Base-by-base conservation (phyloP, 257 asterid genomes). In the Catharanthus roseus region DNA sequence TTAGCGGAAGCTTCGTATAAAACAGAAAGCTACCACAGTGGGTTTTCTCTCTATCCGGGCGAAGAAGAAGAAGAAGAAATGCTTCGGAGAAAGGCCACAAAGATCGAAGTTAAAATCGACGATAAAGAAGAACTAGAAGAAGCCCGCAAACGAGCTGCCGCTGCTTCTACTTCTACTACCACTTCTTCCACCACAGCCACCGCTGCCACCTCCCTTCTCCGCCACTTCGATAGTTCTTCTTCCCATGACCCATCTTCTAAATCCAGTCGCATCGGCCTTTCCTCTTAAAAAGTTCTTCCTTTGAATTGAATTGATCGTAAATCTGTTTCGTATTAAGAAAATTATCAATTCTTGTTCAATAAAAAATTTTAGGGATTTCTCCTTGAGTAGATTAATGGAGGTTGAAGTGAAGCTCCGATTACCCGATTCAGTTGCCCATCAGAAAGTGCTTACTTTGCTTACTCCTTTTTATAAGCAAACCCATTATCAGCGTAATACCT, bases 121-220 rank as follows among this genome's bases (percentile, higher is more conserved):
- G 98, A 93, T 73, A 90, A 80, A 79, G 87, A 86, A 74, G 98
- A 93, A 86, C 91, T 89, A 82, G 97, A 90, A 76, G 98, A 90
- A 83, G 85, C 91, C 60, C 92, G 95, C 80, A 77, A 74, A 68
- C 90, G 85, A 71, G 85, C 89, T 82, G 74, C 71, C 74, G 31
- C 85, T 18, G 11, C 86, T 10, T 8, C 89, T 73, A 1, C 81
- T 42, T 0, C 75, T 69, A 4, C 82, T 26, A 9, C 82, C 34
- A 4, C 78, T 24, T 15, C 77, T 62, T 6, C 78, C 26, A 0
- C 85, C 10, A 12, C 81, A 67, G 12, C 86, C 70, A 56, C 90
- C 71, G 74, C 87, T 9, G 74, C 90, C 69, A 80, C 95, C 75
- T 80, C 96, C 42, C 90, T 93, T 74, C 92, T 93, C 69, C 91